Conservation (phyloP, 164 flowering plant genomes). For the Kalanchoe fedtschenkoi region DNA sequence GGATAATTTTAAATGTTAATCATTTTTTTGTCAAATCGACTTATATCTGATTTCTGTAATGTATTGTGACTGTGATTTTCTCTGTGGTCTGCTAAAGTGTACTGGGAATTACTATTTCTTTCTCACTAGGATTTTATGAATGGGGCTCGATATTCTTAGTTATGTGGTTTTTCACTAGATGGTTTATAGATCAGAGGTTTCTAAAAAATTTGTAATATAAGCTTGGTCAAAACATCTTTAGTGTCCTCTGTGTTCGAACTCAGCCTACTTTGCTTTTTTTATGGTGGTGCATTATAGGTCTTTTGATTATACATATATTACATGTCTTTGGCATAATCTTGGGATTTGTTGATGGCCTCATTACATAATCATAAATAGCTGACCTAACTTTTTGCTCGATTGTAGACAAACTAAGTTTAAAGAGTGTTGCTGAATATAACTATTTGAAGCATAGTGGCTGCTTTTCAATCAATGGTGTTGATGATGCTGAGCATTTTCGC, state of each 20-base stretch:
- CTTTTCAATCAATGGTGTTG: conserved; percentile 62
- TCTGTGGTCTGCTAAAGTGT: neutral
- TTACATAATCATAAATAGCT: neutral
- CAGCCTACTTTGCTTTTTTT: no score
- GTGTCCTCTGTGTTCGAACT: no score
- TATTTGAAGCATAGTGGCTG: conserved; percentile 85
- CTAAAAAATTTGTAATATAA: no score
- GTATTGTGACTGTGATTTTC: neutral
- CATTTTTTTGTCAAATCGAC: neutral
- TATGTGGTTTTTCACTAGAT: no score
- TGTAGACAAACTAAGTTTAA: conserved; percentile 75
- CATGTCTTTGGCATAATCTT: neutral
- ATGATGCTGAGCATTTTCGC: conserved; percentile 80
- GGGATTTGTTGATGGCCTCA: neutral
- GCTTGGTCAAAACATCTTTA: no score
- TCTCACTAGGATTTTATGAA: neutral
- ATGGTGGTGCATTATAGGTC: no score
- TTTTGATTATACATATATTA: neutral
- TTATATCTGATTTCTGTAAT: neutral
- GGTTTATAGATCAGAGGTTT: no score
- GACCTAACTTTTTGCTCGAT: conserved; percentile 7
- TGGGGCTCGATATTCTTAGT: no score
- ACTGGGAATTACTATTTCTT: neutral
- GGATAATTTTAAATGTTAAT: neutral
- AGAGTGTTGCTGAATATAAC: conserved; percentile 58